phyloP scores from a whole-genome alignment of 2,329 filamentous ascomycete genomes.

The Colletotrichum magnum region DNA sequence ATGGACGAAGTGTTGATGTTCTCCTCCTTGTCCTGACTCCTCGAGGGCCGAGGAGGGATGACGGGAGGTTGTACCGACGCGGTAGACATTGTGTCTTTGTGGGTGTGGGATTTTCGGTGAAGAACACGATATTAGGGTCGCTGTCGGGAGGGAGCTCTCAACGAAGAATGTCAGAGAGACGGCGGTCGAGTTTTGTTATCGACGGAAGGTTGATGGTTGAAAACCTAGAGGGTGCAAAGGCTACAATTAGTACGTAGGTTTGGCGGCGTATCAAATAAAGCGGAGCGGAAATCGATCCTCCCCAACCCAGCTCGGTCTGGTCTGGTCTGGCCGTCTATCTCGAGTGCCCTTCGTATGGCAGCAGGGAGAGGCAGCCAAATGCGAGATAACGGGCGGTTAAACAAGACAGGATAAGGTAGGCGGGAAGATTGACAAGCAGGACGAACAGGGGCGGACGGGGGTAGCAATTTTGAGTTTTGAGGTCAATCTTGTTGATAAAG shows the following conservation, averaged over 20 bases:
- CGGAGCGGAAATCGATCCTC: slow-evolving; percentile 10
- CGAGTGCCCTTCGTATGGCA: slow-evolving; percentile 6
- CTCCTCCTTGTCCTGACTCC: slow-evolving; percentile 62
- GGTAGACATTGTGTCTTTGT: slow-evolving; percentile 60
- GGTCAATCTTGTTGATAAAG: slow-evolving; percentile 21
- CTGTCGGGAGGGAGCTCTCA: not conserved
- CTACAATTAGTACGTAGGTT: slow-evolving; percentile 23
- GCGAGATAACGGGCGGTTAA: slow-evolving; percentile 31
- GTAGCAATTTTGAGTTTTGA: slow-evolving; percentile 17
- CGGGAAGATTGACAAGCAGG: slow-evolving; percentile 17
- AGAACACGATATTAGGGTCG: not conserved
- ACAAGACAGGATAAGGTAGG: slow-evolving; percentile 18
- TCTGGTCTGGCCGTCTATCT: slow-evolving; percentile 15
- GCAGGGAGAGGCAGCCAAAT: slow-evolving; percentile 18
- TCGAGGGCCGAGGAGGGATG: slow-evolving; percentile 70
- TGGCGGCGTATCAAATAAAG: slow-evolving; percentile 36
- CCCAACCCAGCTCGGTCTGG: slow-evolving; percentile 17
- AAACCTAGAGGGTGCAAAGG: slow-evolving; percentile 16
- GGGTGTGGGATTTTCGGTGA: slow-evolving; percentile 43
- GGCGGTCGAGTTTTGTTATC: slow-evolving; percentile 3
- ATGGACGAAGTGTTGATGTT: slow-evolving; percentile 52
- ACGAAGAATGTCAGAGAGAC: not conserved
- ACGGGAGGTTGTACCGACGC: slow-evolving; percentile 66
- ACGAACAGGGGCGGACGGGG: slow-evolving; percentile 16
- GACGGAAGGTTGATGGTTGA: not conserved